A percentile compares a stretch with the other conserved stretches of the same genome.
Conservation (phyloP, 1,284 basidiomycete species). For the Sanghuangporus sanghuang region DNA sequence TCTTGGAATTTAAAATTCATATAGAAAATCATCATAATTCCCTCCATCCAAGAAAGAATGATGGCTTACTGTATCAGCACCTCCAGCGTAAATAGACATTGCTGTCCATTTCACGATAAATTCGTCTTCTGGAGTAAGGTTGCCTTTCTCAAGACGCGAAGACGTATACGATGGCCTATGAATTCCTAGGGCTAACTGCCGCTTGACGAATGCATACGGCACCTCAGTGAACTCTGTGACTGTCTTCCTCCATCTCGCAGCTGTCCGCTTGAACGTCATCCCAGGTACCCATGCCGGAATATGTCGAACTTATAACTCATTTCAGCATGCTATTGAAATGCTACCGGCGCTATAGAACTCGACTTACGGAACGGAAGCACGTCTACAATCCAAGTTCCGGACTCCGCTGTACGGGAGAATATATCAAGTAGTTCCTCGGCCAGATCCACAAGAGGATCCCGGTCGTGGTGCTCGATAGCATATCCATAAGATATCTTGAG, state of each 20-base stretch:
- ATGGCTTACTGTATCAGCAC: conserved; percentile 21
- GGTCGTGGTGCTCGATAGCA: conserved; percentile 21
- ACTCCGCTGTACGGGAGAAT: conserved; percentile 18
- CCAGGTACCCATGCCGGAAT: conserved; percentile 50
- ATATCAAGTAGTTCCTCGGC: conserved; percentile 21
- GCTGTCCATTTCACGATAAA: conserved; percentile 34
- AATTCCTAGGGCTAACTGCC: conserved; percentile 37
- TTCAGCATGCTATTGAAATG: neutral
- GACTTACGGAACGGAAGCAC: conserved; percentile 27
- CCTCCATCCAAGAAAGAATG: neutral
- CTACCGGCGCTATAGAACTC: too few relatives aligned
- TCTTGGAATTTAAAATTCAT: conserved; percentile 2
- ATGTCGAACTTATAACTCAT: conserved; percentile 28
- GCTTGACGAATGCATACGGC: conserved; percentile 35
- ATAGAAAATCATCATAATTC: too few relatives aligned
- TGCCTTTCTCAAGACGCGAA: conserved; percentile 29
- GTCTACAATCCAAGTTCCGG: conserved; percentile 31
- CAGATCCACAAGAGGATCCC: conserved; percentile 24
- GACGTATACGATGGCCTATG: conserved; percentile 35
- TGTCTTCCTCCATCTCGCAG: conserved; percentile 30
- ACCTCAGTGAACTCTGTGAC: conserved; percentile 28
- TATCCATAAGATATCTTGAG: conserved; percentile 31
- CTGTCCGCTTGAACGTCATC: conserved; percentile 37
- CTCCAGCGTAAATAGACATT: conserved; percentile 32
- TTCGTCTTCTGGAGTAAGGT: conserved; percentile 27